These are phyloP conservation scores for Ophiostoma fasciatum DNA, from an alignment of 2,329 filamentous ascomycete species.

Conservation along the genomic window DNA sequence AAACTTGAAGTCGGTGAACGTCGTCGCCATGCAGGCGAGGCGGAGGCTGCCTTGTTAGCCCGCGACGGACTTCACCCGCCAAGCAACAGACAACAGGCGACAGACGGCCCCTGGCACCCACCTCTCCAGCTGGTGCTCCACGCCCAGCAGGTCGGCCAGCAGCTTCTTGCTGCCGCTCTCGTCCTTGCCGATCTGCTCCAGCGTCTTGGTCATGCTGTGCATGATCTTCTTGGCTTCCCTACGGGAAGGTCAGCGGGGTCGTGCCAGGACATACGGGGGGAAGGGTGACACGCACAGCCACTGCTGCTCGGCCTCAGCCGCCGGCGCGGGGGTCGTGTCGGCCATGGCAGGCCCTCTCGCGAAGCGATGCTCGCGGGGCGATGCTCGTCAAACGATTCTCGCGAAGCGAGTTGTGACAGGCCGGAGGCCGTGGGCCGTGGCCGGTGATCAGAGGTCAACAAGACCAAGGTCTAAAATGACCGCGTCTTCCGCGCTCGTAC, in stretches of 20 bases:
- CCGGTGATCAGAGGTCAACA: no score
- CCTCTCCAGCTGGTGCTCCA: constrained; percentile 10
- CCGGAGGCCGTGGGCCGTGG: no score
- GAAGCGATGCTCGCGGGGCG: no score
- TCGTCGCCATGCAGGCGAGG: constrained; percentile 52
- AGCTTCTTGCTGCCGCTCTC: constrained; percentile 10
- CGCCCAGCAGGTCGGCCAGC: constrained; percentile 10
- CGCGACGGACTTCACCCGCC: no score
- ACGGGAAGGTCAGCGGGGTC: no score
- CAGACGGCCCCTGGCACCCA: neutral
- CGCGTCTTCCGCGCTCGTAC: no score
- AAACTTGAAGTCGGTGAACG: constrained; percentile 58
- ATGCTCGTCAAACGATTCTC: no score
- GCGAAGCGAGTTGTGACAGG: no score
- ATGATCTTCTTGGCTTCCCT: constrained; percentile 12
- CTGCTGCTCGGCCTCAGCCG: constrained; percentile 9
- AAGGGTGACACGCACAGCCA: constrained; percentile 8
- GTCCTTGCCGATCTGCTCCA: constrained; percentile 13
- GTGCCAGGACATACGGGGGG: neutral
- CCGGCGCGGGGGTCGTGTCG: constrained; percentile 1
- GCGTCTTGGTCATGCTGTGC: constrained; percentile 11
- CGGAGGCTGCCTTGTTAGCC: constrained; percentile 40
- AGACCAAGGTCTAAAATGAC: no score
- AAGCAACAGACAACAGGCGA: neutral
- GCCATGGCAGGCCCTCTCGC: constrained; percentile 1